phyloP scores from a whole-genome alignment of 2,329 filamentous ascomycete genomes.

The Lasiodiplodia gonubiensis region DNA sequence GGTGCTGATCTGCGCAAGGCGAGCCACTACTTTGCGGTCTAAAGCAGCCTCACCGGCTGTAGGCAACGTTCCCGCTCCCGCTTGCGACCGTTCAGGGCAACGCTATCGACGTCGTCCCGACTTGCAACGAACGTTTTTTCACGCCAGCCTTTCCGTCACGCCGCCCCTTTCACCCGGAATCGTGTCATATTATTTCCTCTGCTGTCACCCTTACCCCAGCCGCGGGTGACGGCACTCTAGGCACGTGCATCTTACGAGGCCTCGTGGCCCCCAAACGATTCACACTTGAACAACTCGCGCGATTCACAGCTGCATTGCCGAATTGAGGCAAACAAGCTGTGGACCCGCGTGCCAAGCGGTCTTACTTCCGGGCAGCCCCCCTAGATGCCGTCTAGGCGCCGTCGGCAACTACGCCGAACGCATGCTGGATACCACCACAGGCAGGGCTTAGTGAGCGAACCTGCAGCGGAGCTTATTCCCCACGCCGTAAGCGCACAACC shows the following conservation, averaged over 20 bases:
- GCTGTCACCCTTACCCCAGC: background rate
- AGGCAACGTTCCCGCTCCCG: background rate
- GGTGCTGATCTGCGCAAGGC: background rate
- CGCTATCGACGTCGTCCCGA: background rate
- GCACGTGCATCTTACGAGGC: background rate
- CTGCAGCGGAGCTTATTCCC: slow-evolving; percentile 5
- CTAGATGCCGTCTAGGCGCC: background rate
- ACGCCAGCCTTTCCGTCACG: background rate
- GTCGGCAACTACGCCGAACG: slow-evolving; percentile 5
- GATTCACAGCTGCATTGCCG: background rate
- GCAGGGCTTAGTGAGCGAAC: slow-evolving; percentile 5
- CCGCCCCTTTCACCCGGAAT: background rate
- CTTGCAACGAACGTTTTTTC: background rate
- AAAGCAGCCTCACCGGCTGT: slow-evolving; percentile 1
- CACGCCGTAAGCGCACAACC: background rate
- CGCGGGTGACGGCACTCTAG: background rate
- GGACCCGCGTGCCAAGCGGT: background rate
- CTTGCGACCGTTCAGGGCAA: background rate
- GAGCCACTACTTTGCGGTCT: background rate
- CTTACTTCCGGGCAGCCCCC: background rate
- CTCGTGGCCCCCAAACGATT: background rate
- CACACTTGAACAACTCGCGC: slow-evolving; percentile 1
- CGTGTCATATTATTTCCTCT: too few relatives aligned
- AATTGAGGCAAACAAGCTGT: background rate
- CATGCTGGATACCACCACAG: background rate